A percentile compares a stretch with the other conserved stretches of the same genome.
phyloP scores from a whole-genome alignment of 106 monocot species.

The Dioscorea dumetorum region DNA sequence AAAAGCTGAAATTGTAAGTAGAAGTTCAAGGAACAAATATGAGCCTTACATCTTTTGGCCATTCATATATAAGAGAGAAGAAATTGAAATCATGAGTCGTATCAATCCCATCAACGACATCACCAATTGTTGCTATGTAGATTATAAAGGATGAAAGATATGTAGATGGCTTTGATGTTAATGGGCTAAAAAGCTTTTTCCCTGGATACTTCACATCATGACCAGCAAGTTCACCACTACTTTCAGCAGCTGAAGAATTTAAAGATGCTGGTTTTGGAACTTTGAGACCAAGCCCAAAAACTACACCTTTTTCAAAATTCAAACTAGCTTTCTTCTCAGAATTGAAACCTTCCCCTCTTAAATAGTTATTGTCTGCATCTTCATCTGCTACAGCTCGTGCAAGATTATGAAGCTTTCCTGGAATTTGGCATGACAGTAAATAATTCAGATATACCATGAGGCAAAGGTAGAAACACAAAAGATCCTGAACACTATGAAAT shows the following conservation, averaged over 20 bases:
- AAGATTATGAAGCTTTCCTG: slow-evolving; percentile 96
- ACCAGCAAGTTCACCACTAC: slow-evolving; percentile 18
- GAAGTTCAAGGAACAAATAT: neutral
- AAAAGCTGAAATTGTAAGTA: too few species aligned
- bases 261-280: slow-evolving; percentile 25
- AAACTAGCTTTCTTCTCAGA: slow-evolving; percentile 29
- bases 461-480: neutral
- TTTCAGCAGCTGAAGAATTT: slow-evolving; percentile 22
- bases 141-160: slow-evolving; percentile 94
- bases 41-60: slow-evolving; percentile 96
- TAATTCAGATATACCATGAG: neutral
- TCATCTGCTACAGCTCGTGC: slow-evolving; percentile 82
- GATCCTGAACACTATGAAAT: neutral
- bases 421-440: slow-evolving; percentile 8
- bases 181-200: slow-evolving; percentile 44
- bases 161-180: slow-evolving; percentile 64
- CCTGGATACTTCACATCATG: slow-evolving; percentile 50
- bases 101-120: slow-evolving; percentile 94
- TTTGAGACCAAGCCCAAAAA: slow-evolving; percentile 75
- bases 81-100: slow-evolving; percentile 99
- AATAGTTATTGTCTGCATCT: slow-evolving; percentile 43
- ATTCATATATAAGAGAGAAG: slow-evolving; percentile 90
- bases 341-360: slow-evolving; percentile 34
- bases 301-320: slow-evolving; percentile 38
- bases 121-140: slow-evolving; percentile 92